Evolutionary conservation across 129 eudicot genomes (phyloP).

Genomic region (Flaveria sonorensis): DNA sequence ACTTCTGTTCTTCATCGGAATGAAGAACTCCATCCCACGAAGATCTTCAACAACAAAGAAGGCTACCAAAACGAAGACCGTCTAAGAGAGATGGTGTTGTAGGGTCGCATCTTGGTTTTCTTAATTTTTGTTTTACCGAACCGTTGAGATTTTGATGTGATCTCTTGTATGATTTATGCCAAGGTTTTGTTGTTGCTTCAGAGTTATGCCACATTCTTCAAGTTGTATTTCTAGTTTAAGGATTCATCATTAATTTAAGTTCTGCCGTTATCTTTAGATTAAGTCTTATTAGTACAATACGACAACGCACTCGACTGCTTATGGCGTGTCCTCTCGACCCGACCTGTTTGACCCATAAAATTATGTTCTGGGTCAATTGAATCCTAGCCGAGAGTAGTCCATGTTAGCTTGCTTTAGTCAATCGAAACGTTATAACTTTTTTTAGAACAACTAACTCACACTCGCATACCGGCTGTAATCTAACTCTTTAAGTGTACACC

Average conservation of each 20-base stretch:
- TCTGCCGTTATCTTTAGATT: background rate
- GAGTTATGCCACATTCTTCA: slow-evolving; percentile 35
- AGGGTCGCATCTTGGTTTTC: slow-evolving; percentile 29
- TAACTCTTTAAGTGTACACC: too few relatives aligned
- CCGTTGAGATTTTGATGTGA: slow-evolving; percentile 32
- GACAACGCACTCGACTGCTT: background rate
- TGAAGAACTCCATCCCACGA: slow-evolving; percentile 43
- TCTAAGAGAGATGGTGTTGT: slow-evolving; percentile 29
- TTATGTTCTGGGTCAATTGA: background rate
- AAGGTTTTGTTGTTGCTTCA: slow-evolving; percentile 26
- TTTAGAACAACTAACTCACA: too few relatives aligned
- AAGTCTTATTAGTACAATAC: background rate
- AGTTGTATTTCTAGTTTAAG: slow-evolving; percentile 32
- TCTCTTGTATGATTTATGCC: slow-evolving; percentile 35
- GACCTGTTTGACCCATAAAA: background rate
- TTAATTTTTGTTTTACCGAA: slow-evolving; percentile 21
- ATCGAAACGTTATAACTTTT: too few relatives aligned
- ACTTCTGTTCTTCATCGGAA: slow-evolving; percentile 41
- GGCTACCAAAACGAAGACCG: slow-evolving; percentile 40
- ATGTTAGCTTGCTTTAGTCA: too few relatives aligned
- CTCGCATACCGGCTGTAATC: too few relatives aligned
- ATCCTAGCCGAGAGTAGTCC: too few relatives aligned
- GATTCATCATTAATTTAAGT: slow-evolving; percentile 25
- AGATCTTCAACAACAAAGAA: slow-evolving; percentile 37
- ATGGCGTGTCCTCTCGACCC: background rate